Base-by-base conservation (phyloP, 257 asterid species). In the Euphrasia confusa region DNA sequence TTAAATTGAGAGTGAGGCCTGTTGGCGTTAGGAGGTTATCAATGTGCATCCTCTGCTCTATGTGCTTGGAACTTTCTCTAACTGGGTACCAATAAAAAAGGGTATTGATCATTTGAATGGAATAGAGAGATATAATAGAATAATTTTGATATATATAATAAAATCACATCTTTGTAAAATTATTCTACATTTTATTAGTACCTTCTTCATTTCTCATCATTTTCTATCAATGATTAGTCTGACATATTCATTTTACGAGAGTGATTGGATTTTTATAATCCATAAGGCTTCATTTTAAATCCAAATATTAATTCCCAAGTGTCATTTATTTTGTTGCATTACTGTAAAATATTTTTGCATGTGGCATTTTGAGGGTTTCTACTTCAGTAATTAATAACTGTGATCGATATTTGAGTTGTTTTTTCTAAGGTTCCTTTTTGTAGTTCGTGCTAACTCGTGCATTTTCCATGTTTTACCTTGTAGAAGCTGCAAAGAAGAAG, bases 401-500 rank as follows among this genome's bases (percentile, higher is more conserved):
- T 52, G 30, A 32, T 45, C 10, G 14, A 18, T 63, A 15, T 58
- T 58, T 67, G 49, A 35, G 61, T 24, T 15, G 37, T 4, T 33
- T 61, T 60, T 53, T 58, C 45, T 49, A 28, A 26, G 58, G 55
- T 42, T 49, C 40, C 32, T 52, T 54, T 64, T 61, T 27, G 33
- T 54, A 37, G 58, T 53, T 27, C 58, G 54, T 75, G 15, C 64
- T 68, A 60, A 71, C 65, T 54, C 49, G 12, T 58, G 12, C 27
- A 50, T 57, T 79, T 39, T 21, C 39, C 64, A 67, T 69, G 37
- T 59, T 69, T 72, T 61, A 57, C 71, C 63, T 63, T 71, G 72
- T 10, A 84, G 97, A 89, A 80, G 85, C 88, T 72, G 85, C 88
- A 59, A 89, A 86, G 85, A 89, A 83, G 90, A 92, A 92, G 79